A percentile compares a stretch with the other conserved stretches of the same genome.
Evolutionary conservation across 208 protist species (phyloP).

Genomic region (Leishmania mexicana): DNA sequence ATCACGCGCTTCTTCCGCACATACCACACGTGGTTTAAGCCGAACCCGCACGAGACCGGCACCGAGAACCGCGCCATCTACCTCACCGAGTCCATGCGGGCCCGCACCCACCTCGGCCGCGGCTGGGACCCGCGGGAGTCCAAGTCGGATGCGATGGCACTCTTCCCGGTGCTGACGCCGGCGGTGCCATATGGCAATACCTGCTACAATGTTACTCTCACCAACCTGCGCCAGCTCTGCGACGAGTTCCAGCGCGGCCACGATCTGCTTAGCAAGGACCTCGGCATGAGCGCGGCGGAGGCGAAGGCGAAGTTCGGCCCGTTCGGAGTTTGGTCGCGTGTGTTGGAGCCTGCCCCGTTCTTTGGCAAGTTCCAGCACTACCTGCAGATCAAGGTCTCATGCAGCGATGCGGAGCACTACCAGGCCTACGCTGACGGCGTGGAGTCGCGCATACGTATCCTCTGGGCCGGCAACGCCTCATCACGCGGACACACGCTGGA

Average conservation of each 20-base stretch:
- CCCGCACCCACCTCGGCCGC: constrained; percentile 66
- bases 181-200: constrained; percentile 98
- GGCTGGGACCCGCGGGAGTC: constrained; percentile 87
- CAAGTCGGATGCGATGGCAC: constrained; percentile 89
- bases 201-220: constrained; percentile 96
- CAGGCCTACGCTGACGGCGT: constrained; percentile 87
- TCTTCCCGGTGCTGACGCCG: constrained; percentile 99
- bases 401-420: constrained; percentile 76
- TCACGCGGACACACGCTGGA: constrained; percentile 79
- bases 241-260: constrained; percentile 94
- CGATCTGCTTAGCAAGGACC: constrained; percentile 59
- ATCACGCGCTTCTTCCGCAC: constrained; percentile 96
- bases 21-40: constrained; percentile 92
- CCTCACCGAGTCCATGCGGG: constrained; percentile 81
- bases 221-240: constrained; percentile 94
- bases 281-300: constrained; percentile 55
- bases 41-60: constrained; percentile 82
- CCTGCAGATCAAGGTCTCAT: constrained; percentile 78
- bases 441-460: constrained; percentile 84
- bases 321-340: constrained; percentile 80
- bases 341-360: constrained; percentile 81
- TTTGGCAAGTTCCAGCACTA: constrained; percentile 88
- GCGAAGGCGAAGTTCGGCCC: constrained; percentile 55
- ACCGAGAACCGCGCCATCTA: constrained; percentile 90
- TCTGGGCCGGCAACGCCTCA: constrained; percentile 81